These are phyloP conservation scores for Xylariomycetidae sp. DNA, from an alignment of 2,329 filamentous ascomycete genomes.

Conservation along the genomic window DNA sequence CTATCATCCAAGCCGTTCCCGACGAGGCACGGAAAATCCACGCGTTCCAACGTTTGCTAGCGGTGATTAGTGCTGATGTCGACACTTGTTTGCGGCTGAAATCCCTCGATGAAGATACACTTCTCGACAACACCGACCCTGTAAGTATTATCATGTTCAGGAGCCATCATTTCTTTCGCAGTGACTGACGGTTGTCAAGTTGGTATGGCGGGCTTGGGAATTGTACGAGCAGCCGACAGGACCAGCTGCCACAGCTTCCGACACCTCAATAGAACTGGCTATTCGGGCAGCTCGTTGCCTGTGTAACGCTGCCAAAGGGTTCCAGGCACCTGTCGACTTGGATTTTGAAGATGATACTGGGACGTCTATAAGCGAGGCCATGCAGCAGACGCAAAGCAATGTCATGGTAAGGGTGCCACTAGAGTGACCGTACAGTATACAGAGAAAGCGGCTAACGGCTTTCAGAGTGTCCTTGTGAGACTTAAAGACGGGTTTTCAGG, in stretches of 20 bases:
- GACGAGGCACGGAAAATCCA: slow-evolving; percentile 49
- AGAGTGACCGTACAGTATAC: slow-evolving; percentile 40
- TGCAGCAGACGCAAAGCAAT: slow-evolving; percentile 38
- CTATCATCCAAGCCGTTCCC: slow-evolving; percentile 67
- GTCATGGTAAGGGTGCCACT: slow-evolving; percentile 43
- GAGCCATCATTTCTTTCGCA: slow-evolving; percentile 14
- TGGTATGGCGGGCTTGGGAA: slow-evolving; percentile 24
- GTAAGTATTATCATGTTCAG: too few species aligned
- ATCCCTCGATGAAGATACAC: slow-evolving; percentile 16
- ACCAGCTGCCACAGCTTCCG: slow-evolving; percentile 25
- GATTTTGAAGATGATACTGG: slow-evolving; percentile 37
- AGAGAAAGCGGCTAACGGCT: slow-evolving; percentile 34
- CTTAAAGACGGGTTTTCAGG: slow-evolving; percentile 48
- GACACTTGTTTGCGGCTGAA: slow-evolving; percentile 35
- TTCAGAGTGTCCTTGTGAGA: slow-evolving; percentile 24
- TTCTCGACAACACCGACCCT: slow-evolving; percentile 19
- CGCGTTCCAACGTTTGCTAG: slow-evolving; percentile 54
- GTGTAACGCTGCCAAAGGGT: slow-evolving; percentile 63
- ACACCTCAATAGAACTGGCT: slow-evolving; percentile 45
- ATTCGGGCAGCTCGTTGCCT: slow-evolving; percentile 62
- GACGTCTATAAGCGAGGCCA: slow-evolving; percentile 6
- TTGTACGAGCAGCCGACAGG: slow-evolving; percentile 16
- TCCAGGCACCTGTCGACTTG: slow-evolving; percentile 66
- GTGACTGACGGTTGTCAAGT: slow-evolving; percentile 13
- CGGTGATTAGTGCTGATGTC: slow-evolving; percentile 61